Conservation (phyloP, 2,329 filamentous ascomycete species). For the Xylariaceae sp. region DNA sequence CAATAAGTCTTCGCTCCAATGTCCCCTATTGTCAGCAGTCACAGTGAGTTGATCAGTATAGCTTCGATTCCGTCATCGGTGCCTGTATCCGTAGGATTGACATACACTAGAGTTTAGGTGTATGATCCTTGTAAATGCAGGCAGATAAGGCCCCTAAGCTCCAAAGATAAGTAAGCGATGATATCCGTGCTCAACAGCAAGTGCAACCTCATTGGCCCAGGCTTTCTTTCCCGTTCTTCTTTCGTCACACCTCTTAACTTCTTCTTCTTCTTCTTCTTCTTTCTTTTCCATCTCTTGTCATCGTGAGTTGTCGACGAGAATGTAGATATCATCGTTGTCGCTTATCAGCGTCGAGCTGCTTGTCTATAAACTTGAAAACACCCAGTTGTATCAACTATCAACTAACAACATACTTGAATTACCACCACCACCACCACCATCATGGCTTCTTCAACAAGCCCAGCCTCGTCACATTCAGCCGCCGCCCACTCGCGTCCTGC, state of each 20-base stretch:
- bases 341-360: constrained; percentile 12
- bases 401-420: neutral
- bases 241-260: neutral
- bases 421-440: constrained; percentile 1
- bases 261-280: neutral
- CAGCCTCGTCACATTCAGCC: constrained; percentile 23
- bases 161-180: no score
- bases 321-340: constrained; percentile 14
- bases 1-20: no score
- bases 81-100: neutral
- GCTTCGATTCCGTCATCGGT: neutral
- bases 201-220: no score
- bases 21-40: no score
- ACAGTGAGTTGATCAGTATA: no score
- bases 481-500: constrained; percentile 20
- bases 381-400: constrained; percentile 1
- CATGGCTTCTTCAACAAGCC: constrained; percentile 25
- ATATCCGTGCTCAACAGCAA: no score
- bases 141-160: no score
- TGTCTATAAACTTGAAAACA: constrained; percentile 1
- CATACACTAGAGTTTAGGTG: no score
- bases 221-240: neutral
- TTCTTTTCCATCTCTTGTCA: neutral
- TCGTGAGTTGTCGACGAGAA: constrained; percentile 5
- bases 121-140: no score